Percentiles rank a stretch among this genome's conserved stretches.
These are phyloP conservation scores for Dentiscutata heterogama DNA, from an alignment of 371 early-diverging fungal genomes.

Conservation along the genomic window DNA sequence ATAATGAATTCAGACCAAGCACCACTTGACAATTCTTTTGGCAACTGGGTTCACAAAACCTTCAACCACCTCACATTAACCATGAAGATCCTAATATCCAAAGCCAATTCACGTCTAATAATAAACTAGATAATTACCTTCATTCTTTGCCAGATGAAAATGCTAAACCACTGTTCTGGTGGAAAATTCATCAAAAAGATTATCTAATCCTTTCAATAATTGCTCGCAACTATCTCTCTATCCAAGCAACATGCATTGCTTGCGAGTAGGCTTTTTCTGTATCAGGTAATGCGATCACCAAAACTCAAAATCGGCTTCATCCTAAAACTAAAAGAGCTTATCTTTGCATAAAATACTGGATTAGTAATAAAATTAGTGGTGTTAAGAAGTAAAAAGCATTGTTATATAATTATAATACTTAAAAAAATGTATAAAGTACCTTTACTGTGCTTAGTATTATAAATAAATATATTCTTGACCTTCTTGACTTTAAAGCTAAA, in stretches of 20 bases:
- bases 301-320: background rate
- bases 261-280: background rate
- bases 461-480: too few species aligned
- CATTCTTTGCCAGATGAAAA: background rate
- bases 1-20: background rate
- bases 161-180: background rate
- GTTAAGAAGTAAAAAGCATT: background rate
- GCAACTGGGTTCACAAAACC: background rate
- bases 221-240: background rate
- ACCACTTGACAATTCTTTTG: background rate
- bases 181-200: background rate
- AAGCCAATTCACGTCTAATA: background rate
- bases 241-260: background rate
- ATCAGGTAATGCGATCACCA: background rate
- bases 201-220: background rate
- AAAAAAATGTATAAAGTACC: too few species aligned
- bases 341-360: background rate
- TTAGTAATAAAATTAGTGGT: background rate
- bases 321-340: background rate
- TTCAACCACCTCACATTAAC: too few species aligned
- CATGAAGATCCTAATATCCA: background rate
- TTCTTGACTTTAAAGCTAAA: too few species aligned
- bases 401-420: too few species aligned
- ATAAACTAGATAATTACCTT: conserved; percentile 1
- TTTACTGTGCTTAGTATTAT: too few species aligned